Evolutionary conservation across 768 basidiomycete genomes (phyloP).

Genomic region (Rhodotorula kratochvilovae): DNA sequence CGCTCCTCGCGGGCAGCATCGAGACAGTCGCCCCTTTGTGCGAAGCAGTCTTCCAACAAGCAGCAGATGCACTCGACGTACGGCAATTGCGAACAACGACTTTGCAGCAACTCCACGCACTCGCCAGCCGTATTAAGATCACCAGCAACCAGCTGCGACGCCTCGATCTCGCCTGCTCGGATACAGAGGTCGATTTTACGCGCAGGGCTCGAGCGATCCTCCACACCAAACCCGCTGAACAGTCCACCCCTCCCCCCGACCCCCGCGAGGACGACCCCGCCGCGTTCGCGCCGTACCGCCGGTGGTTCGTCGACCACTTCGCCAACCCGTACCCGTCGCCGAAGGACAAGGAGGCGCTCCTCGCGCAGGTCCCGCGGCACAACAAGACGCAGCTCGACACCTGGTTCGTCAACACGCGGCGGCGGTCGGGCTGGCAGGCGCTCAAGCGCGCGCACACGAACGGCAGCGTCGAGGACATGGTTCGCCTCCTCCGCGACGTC

Average conservation of each 20-base stretch:
- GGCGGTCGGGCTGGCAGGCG: slow-evolving; percentile 25
- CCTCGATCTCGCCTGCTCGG: no score
- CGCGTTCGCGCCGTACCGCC: slow-evolving; percentile 20
- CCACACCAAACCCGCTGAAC: no score
- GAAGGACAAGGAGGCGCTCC: slow-evolving; percentile 3
- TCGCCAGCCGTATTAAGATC: no score
- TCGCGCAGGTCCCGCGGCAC: slow-evolving; percentile 4
- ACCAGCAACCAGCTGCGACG: no score
- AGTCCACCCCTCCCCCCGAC: neutral
- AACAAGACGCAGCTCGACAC: slow-evolving; percentile 23
- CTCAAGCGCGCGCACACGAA: slow-evolving; percentile 7
- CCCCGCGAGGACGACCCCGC: neutral
- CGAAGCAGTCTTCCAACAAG: no score
- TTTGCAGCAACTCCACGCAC: no score
- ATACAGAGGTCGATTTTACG: no score
- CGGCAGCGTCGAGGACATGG: neutral
- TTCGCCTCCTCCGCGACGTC: neutral
- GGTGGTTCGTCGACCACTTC: slow-evolving; percentile 25
- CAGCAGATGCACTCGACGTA: no score
- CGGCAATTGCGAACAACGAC: no score
- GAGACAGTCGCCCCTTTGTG: no score
- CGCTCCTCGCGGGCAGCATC: no score
- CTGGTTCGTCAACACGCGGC: slow-evolving; percentile 34
- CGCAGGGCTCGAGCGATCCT: no score
- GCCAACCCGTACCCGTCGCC: slow-evolving; percentile 18